phyloP scores from a whole-genome alignment of 2,329 filamentous ascomycete species.

The Beauveria australis region DNA sequence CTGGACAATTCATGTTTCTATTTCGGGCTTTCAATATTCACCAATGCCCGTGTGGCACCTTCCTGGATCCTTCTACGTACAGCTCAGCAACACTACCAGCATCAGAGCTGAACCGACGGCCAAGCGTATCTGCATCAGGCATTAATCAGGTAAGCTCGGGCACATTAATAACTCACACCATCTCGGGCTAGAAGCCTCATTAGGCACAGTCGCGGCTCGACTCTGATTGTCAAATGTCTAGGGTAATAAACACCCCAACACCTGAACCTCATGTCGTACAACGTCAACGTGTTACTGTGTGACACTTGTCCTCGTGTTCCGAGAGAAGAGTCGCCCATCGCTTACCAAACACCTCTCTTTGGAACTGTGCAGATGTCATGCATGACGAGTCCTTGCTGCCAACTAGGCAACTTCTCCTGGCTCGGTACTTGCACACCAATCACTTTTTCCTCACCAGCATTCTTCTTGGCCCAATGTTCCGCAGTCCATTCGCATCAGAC shows the following conservation, averaged over 20 bases:
- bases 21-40: too few relatives aligned
- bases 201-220: neutral
- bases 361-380: neutral
- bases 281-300: neutral
- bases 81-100: neutral
- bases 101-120: too few relatives aligned
- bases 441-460: neutral
- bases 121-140: neutral
- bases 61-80: neutral
- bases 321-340: neutral
- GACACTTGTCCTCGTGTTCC: neutral
- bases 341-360: neutral
- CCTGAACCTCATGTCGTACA: neutral
- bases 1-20: too few relatives aligned
- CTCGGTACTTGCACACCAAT: neutral
- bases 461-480: neutral
- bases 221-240: neutral
- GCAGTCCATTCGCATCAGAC: neutral
- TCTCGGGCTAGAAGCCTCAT: neutral
- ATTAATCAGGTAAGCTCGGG: neutral
- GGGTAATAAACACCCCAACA: neutral
- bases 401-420: too few relatives aligned
- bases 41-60: too few relatives aligned
- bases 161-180: neutral
- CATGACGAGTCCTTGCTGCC: neutral